These are phyloP conservation scores for Fusarium sp. DNA, from an alignment of 2,329 filamentous ascomycete species.

Conservation along the genomic window DNA sequence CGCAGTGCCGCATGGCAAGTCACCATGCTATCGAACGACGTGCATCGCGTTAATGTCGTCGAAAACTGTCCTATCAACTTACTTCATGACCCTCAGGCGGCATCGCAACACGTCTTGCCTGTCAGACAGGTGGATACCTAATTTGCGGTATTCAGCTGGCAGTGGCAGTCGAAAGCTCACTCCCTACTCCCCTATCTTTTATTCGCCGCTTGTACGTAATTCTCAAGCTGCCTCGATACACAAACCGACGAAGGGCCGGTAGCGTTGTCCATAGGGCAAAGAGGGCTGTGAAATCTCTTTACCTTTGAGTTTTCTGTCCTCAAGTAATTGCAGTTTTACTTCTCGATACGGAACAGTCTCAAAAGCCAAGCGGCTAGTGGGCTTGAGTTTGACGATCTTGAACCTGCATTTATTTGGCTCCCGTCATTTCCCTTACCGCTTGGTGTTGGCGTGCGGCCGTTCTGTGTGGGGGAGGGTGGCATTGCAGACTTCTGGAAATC, in stretches of 20 bases:
- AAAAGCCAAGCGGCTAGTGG: conserved; percentile 33
- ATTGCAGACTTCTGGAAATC: conserved; percentile 40
- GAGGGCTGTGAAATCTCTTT: conserved; percentile 19
- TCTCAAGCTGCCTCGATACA: not conserved
- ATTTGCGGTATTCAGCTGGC: conserved; percentile 13
- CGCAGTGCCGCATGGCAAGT: not conserved
- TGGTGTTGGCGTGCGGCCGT: conserved; percentile 22
- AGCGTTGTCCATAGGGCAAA: not conserved
- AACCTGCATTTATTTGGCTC: conserved; percentile 35
- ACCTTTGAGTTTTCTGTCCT: conserved; percentile 7
- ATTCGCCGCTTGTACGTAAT: conserved; percentile 35
- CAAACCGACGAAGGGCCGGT: conserved; percentile 31
- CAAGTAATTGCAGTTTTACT: conserved; percentile 14
- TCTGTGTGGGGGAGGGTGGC: conserved; percentile 31
- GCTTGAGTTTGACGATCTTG: conserved; percentile 22
- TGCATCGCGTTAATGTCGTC: conserved; percentile 1
- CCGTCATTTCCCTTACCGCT: conserved; percentile 28
- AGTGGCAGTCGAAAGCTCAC: conserved; percentile 23
- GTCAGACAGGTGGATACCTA: conserved; percentile 16
- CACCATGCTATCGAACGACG: conserved; percentile 8
- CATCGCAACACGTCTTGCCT: not conserved
- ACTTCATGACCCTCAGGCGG: not conserved
- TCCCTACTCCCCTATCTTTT: conserved; percentile 5
- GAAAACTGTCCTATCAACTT: conserved; percentile 10
- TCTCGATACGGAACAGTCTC: conserved; percentile 20